Evolutionary conservation across 352 stramenopile species (phyloP), one percentile per base, ranked within the genome.

Genomic region (Aphanomyces cochlioides): DNA sequence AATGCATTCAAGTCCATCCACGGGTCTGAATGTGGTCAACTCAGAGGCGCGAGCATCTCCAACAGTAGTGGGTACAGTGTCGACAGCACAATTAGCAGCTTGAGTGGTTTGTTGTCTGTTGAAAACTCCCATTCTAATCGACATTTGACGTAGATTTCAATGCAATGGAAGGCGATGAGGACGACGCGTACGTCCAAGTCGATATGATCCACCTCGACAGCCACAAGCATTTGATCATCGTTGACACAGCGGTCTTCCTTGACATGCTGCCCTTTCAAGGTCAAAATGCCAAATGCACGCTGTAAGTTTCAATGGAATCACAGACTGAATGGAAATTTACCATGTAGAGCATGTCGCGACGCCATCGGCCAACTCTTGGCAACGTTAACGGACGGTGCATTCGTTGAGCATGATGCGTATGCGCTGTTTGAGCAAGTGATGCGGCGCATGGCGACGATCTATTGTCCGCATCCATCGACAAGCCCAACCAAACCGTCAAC

Each of bases 181-280:
- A 90, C 37, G 70, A 77, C 39, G 88, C 81, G 0, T 92, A 85
- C 57, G 82, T 92, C 13, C 88, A 90, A 70, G 79, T 90, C 2
- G 83, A 90, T 57, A 86, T 89, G 43, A 76, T 90, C 58, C 75
- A 84, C 41, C 66, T 84, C 17, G 72, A 85, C 21, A 37, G 28
- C 28, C 28, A 28, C 28, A 28, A 28, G 28, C 28, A 28, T 28
- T 28, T 63, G 3, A 48, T 39, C 3, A 74, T 63, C 39, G 54
- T 85, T 10, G 79, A 82, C 12, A 58, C 54, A 45, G 78, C 77
- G 10, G 68, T 73, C 15, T 84, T 83, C 34, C 66, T 89, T 7
- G 73, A 80, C 6, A 66, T 84, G 17, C 63, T 48, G 4, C 80
- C 85, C 1, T 92, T 92, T 47, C 58, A 68, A 47, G 79, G 79